These are phyloP conservation scores for Arthroderma uncinatum DNA, from an alignment of 2,329 filamentous ascomycete species.

Conservation along the genomic window DNA sequence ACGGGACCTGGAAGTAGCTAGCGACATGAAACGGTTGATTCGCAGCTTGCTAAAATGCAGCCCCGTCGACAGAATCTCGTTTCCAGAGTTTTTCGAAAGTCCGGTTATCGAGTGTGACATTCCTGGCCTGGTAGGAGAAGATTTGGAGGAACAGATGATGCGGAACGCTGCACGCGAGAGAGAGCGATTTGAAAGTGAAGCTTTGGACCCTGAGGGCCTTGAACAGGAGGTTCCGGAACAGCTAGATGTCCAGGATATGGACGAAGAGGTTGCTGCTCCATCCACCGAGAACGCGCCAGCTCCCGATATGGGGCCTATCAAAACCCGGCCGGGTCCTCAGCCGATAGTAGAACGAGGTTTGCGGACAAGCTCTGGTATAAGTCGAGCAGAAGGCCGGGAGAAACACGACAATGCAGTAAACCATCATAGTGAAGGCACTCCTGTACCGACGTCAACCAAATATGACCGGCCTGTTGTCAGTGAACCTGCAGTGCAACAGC, in stretches of 20 bases:
- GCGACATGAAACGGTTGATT: conserved; percentile 71
- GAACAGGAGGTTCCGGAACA: not conserved
- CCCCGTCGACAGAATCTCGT: conserved; percentile 73
- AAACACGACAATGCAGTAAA: not conserved
- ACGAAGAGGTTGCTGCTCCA: conserved; percentile 3
- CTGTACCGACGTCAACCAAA: not conserved
- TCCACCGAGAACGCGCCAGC: conserved; percentile 9
- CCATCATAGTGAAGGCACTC: not conserved
- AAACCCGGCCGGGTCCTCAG: not conserved
- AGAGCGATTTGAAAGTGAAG: conserved; percentile 7
- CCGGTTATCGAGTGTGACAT: conserved; percentile 63
- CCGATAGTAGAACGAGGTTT: not conserved
- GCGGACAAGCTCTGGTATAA: not conserved
- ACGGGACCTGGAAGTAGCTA: conserved; percentile 57
- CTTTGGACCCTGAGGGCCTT: not conserved
- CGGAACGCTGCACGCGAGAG: conserved; percentile 9
- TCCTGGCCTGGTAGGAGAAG: conserved; percentile 69
- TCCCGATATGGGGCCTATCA: not conserved
- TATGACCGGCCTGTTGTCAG: not conserved
- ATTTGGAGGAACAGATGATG: conserved; percentile 30
- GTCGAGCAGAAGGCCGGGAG: not conserved
- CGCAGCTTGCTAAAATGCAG: conserved; percentile 71
- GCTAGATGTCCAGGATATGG: not conserved
- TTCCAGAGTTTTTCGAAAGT: conserved; percentile 73
- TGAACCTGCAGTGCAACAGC: not conserved